Evolutionary conservation across 371 early-diverging fungal genomes (phyloP), one percentile per base, ranked within the genome.

Genomic region (Syncephalastrum contaminatum): DNA sequence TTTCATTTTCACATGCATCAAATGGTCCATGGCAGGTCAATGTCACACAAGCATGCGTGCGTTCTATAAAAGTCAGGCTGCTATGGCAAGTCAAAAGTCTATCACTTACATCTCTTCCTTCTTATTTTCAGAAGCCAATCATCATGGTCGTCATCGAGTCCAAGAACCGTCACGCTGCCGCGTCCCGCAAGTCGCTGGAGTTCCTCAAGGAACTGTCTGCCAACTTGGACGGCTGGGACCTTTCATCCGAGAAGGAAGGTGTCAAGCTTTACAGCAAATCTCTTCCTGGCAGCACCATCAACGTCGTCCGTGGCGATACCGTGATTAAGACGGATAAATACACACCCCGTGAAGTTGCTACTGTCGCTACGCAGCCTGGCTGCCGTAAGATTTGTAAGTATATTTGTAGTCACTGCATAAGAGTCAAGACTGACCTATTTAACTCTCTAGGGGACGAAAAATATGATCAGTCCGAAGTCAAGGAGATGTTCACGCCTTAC

Each of bases 361-460:
- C 51, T 6, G 58, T 65, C 36, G 58, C 60, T 8, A 60, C 57
- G 10, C 41, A 47, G 4, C 44, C 60, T 19, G 60, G 60, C 30
- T 51, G 54, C 24, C 60, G 65, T 42, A 56, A 57, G 19, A 56
- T 60, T 7, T 65, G 65, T 65, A 57, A 56, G 65, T 50, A 22
- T 20, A 40, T 43, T 8, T 49, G 13, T n/a, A 13, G 15, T 25
- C 43, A n/a, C n/a, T n/a, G 18, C 42, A 8, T n/a, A 46, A 16
- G 22, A 27, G 25, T 20, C 49, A 25, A 27, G 16, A 48, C 12
- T 10, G 15, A 49, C 18, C 39, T 5, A 43, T 14, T 20, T 3
- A 1, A 5, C 19, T 39, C 4, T 14, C 22, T 53, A 75, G 72
- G 77, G 77, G 77, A 77, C 50, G 79, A 78, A 13, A 72, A 72